Conservation (phyloP, 2,329 filamentous ascomycete genomes). For the Penicillium sp. region DNA sequence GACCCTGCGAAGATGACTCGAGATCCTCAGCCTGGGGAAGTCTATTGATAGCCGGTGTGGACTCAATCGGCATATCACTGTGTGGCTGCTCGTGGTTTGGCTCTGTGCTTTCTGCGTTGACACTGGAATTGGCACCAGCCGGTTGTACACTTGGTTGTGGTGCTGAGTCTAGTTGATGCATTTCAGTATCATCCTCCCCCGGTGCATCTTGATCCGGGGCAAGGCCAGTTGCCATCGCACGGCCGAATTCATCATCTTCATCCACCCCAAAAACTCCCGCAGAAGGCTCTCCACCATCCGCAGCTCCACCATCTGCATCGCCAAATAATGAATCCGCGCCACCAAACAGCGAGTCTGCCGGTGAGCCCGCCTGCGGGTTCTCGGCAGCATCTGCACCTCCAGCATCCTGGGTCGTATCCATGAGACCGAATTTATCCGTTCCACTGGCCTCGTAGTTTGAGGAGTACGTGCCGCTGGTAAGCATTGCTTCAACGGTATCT, state of each 20-base stretch:
- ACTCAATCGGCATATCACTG: slow-evolving; percentile 20
- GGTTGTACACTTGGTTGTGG: slow-evolving; percentile 8
- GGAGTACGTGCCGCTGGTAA: slow-evolving; percentile 62
- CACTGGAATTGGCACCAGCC: slow-evolving; percentile 4
- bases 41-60: slow-evolving; percentile 35
- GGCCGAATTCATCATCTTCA: slow-evolving; percentile 76
- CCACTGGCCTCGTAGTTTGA: slow-evolving; percentile 65
- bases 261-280: slow-evolving; percentile 67
- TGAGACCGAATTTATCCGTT: slow-evolving; percentile 50
- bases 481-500: slow-evolving; percentile 54
- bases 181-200: slow-evolving; percentile 28
- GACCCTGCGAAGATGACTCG: slow-evolving; percentile 24
- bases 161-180: slow-evolving; percentile 18
- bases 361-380: slow-evolving; percentile 59
- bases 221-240: slow-evolving; percentile 62
- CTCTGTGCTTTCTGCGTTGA: slow-evolving; percentile 3
- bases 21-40: slow-evolving; percentile 42
- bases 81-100: slow-evolving; percentile 17
- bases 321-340: slow-evolving; percentile 87
- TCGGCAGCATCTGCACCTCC: slow-evolving; percentile 40
- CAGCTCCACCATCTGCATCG: slow-evolving; percentile 59
- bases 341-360: slow-evolving; percentile 75
- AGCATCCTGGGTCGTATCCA: slow-evolving; percentile 36
- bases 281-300: slow-evolving; percentile 45
- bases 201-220: slow-evolving; percentile 47